A percentile compares a stretch with the other conserved stretches of the same genome.
Conservation (phyloP, 805 yeast genomes). For the Ogataea pini region DNA sequence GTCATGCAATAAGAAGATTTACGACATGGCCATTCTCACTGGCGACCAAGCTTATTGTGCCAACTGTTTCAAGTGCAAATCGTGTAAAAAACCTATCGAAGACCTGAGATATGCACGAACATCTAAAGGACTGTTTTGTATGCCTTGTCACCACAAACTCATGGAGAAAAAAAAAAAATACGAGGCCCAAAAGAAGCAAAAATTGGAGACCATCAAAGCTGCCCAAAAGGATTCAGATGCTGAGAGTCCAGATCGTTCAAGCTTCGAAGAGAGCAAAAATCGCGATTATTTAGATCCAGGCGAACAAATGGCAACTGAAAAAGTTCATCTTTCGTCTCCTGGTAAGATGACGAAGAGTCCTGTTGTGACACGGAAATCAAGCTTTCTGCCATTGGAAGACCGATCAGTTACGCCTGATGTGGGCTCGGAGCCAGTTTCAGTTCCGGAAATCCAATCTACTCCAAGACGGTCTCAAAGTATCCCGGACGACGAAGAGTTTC, state of each 20-base stretch:
- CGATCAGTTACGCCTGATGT: constrained; percentile 1
- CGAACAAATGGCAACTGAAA: constrained; percentile 16
- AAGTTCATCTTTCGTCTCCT: constrained; percentile 18
- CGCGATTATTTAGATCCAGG: constrained; percentile 16
- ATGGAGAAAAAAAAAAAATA: constrained; percentile 72
- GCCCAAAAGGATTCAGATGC: not conserved
- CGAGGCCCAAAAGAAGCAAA: constrained; percentile 43
- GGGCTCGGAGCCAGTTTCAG: not conserved
- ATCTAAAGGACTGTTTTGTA: constrained; percentile 88
- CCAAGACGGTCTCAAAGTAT: not conserved
- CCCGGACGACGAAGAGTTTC: constrained; percentile 24
- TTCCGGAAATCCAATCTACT: not conserved
- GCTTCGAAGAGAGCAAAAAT: constrained; percentile 1
- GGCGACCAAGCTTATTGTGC: constrained; percentile 96
- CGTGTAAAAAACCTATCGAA: constrained; percentile 82
- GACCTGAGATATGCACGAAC: constrained; percentile 92
- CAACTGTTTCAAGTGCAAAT: constrained; percentile 83
- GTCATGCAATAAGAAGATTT: constrained; percentile 82
- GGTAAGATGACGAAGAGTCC: constrained; percentile 19
- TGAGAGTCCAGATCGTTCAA: not conserved
- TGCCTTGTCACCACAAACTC: constrained; percentile 84
- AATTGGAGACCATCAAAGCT: constrained; percentile 3
- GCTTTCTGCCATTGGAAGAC: constrained; percentile 1
- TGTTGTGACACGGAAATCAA: constrained; percentile 7
- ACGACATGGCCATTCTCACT: constrained; percentile 89